phyloP scores from a whole-genome alignment of 257 asterid genomes.

The Solanum sejunctum region DNA sequence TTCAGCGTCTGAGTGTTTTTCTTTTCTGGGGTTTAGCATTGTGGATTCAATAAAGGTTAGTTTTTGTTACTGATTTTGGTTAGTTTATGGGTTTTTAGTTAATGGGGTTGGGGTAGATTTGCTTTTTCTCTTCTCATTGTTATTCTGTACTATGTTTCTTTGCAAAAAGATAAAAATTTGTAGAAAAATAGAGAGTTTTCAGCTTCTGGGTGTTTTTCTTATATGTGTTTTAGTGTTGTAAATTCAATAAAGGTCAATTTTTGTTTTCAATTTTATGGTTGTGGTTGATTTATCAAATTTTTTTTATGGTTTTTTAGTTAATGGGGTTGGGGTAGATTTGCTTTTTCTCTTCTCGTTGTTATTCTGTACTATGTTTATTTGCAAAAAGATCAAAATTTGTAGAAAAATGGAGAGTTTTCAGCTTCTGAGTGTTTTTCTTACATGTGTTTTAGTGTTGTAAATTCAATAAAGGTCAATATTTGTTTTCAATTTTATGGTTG shows the following conservation, averaged over 20 bases:
- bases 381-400: background rate
- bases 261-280: background rate
- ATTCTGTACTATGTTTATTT: no score
- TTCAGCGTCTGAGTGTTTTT: background rate
- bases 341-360: background rate
- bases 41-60: background rate
- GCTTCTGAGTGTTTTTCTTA: background rate
- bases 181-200: background rate
- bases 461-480: background rate
- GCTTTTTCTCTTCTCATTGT: background rate
- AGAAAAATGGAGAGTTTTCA: background rate
- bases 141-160: no score
- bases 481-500: background rate
- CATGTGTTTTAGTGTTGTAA: background rate
- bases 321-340: background rate
- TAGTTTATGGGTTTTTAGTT: background rate
- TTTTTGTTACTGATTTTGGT: background rate
- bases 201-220: background rate
- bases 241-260: background rate
- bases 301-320: background rate
- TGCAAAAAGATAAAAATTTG: background rate
- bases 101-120: background rate
- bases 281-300: background rate
- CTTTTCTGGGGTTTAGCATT: background rate
- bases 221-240: background rate